Evolutionary conservation across 257 asterid genomes (phyloP), one percentile per base, ranked within the genome.

Genomic region (Nicotiana tomentosiformis): DNA sequence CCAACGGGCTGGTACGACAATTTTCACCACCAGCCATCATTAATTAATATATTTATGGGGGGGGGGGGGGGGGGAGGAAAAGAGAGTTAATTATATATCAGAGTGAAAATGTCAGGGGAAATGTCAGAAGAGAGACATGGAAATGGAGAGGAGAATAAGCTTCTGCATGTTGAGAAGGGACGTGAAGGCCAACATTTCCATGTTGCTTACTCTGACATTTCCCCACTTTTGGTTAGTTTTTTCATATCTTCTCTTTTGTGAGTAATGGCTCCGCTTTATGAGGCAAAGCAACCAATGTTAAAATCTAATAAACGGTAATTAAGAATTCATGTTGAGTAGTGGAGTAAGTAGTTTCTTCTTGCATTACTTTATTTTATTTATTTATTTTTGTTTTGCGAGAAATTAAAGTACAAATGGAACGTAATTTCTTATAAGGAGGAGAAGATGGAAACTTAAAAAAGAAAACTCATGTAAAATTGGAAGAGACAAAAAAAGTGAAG

Each of bases 241-340:
- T 9, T 9, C 51, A 43, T 43, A 69, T 10, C 56, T 81, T 46
- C 0, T 4, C 76, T 17, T 77, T 81, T 62, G 2, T 7, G 69
- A 80, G 66, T 79, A 77, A 74, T 88, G 89, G 82, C 74, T 77
- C 91, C 91, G 88, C 10, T 32, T 60, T 64, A 62, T 62, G 55
- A 74, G 89, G 64, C 79, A 53, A 43, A 82, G 32, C 87, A 65
- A 7, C 64, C 64, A 76, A 29, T 16, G 15, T 55, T 15, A 76
- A 76, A 51, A 16, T 65, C 43, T 26, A 30, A 65, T 29, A 29
- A 65, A 35, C 80, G 64, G 10, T 76, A 76, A 23, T 15, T 76
- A 51, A 58, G 46, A 46, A 76, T 26, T 76, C 51, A 72, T 46
- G 80, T 51, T 76, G 64, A 76, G 46, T 76, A 26, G 46, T 51